phyloP scores from a whole-genome alignment of 352 stramenopile genomes.

The Phytophthora pseudosyringae region DNA sequence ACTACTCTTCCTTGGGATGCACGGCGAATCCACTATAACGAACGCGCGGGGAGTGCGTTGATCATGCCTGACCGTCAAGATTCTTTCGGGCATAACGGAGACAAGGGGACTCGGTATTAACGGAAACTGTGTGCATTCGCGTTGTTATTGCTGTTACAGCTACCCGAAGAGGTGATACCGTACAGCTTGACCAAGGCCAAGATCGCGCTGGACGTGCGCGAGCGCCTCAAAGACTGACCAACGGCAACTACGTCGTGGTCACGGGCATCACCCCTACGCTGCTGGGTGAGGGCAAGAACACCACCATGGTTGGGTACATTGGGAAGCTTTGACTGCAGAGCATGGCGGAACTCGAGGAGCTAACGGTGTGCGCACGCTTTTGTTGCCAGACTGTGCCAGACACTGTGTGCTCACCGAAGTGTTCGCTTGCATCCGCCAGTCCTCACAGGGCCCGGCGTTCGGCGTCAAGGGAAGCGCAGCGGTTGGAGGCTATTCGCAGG shows the following conservation, averaged over 20 bases:
- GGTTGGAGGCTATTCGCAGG: slow-evolving; percentile 93
- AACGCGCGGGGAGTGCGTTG: no score
- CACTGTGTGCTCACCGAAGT: slow-evolving; percentile 92
- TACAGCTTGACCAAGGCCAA: slow-evolving; percentile 94
- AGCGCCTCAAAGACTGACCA: slow-evolving; percentile 86
- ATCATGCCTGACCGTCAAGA: slow-evolving; percentile 19
- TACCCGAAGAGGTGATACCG: slow-evolving; percentile 85
- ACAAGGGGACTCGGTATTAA: slow-evolving; percentile 2
- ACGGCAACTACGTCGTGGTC: slow-evolving; percentile 98
- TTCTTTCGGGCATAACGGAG: slow-evolving; percentile 13
- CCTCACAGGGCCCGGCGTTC: slow-evolving; percentile 98
- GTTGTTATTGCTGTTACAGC: slow-evolving; percentile 38
- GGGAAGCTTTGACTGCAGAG: background rate
- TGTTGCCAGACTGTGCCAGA: slow-evolving; percentile 91
- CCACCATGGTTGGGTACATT: slow-evolving; percentile 96
- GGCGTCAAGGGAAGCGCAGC: slow-evolving; percentile 95
- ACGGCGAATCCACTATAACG: no score
- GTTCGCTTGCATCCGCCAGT: slow-evolving; percentile 98
- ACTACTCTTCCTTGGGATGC: no score
- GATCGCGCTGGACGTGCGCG: slow-evolving; percentile 90
- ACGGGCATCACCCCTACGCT: slow-evolving; percentile 98
- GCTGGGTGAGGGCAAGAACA: slow-evolving; percentile 98
- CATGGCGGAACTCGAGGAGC: background rate
- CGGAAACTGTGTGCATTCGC: slow-evolving; percentile 24
- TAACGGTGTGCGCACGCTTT: slow-evolving; percentile 55